Conservation (phyloP, 176 grass and related monocot genomes). For the Aegilops bicornis region DNA sequence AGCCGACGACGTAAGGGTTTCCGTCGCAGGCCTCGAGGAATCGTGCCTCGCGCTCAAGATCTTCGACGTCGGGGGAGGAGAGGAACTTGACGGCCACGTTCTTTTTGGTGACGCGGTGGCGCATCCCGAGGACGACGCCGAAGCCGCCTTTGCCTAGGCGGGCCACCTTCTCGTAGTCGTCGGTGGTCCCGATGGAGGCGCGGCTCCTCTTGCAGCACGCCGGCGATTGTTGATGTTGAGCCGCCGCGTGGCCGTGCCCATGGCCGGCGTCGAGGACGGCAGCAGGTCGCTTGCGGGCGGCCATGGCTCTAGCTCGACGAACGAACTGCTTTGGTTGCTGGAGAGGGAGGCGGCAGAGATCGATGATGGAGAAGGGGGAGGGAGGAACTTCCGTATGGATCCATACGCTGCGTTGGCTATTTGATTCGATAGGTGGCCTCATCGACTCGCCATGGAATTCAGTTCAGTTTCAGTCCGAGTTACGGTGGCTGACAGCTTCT, state of each 20-base stretch:
- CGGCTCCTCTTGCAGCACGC: not conserved
- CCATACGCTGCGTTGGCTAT: not conserved
- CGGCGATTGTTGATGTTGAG: not conserved
- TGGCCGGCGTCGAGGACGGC: not conserved
- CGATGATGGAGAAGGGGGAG: not conserved
- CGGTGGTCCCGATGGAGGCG: not conserved
- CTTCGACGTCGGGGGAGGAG: not conserved
- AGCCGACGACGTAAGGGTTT: conserved; percentile 14
- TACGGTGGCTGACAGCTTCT: not conserved
- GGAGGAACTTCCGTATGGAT: too few relatives aligned
- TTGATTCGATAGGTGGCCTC: not conserved
- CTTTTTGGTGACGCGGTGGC: not conserved
- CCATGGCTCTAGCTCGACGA: not conserved
- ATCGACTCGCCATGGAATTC: not conserved
- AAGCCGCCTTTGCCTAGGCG: not conserved
- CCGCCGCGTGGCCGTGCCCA: not conserved
- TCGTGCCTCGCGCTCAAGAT: not conserved
- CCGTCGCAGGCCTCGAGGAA: not conserved
- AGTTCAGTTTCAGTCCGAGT: not conserved
- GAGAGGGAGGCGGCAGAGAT: not conserved
- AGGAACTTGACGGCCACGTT: not conserved
- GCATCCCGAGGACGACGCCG: not conserved
- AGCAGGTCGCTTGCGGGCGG: not conserved
- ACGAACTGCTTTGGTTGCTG: not conserved
- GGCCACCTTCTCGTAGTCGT: not conserved